A percentile compares a stretch with the other conserved stretches of the same genome.
Evolutionary conservation across 371 early-diverging fungal species (phyloP).

Genomic region (Dinochytrium kinnereticum): DNA sequence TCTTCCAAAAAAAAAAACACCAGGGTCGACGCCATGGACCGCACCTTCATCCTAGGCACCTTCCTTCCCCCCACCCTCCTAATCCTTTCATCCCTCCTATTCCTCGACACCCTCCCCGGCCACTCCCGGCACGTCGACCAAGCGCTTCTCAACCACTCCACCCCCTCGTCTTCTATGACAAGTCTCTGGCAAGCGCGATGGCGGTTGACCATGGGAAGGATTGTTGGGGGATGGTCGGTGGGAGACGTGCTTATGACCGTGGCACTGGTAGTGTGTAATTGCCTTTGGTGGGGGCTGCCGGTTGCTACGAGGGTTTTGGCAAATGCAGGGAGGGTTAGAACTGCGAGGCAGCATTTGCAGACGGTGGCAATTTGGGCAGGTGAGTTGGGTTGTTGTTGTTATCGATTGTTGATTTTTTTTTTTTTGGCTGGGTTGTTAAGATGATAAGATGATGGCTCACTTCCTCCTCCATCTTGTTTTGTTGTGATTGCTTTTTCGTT

Average conservation of each 20-base stretch:
- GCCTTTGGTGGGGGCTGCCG: constrained; percentile 24
- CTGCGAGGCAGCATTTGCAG: background rate
- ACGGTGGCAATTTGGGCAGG: background rate
- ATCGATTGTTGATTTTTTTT: background rate
- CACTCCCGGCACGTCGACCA: background rate
- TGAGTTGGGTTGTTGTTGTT: background rate
- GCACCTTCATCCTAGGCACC: background rate
- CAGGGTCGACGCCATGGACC: background rate
- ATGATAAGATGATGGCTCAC: too few species aligned
- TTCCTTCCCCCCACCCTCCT: background rate
- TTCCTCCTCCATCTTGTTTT: too few species aligned
- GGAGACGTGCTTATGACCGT: constrained; percentile 23
- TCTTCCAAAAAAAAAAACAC: too few species aligned
- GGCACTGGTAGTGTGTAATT: constrained; percentile 16
- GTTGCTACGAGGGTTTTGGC: background rate
- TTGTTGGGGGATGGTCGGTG: constrained; percentile 17
- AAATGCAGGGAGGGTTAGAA: background rate
- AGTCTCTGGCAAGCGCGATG: constrained; percentile 11
- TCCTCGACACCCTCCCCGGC: constrained; percentile 10
- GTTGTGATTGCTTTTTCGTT: too few species aligned
- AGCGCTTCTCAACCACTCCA: background rate
- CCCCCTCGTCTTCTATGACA: background rate
- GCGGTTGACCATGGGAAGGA: background rate
- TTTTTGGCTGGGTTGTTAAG: too few species aligned
- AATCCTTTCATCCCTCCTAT: background rate